Evolutionary conservation across 2,329 filamentous ascomycete genomes (phyloP).

Genomic region (Aspergillus piperis): DNA sequence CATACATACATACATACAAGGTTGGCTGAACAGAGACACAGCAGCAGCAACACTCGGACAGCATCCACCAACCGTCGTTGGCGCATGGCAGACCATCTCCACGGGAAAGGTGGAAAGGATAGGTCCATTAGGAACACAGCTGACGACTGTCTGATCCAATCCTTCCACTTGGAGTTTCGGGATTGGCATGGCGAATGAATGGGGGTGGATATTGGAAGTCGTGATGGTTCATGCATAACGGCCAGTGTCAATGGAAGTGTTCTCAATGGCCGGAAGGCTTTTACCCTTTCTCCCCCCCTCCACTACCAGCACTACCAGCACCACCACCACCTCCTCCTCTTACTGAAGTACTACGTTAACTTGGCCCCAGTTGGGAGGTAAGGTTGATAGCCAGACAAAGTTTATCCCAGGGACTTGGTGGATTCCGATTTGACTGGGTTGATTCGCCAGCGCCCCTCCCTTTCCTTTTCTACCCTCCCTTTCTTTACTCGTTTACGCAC

Average conservation of each 20-base stretch:
- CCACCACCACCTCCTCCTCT: too few relatives aligned
- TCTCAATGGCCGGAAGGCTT: constrained; percentile 6
- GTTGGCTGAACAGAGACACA: neutral
- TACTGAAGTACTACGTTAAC: too few relatives aligned
- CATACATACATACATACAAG: too few relatives aligned
- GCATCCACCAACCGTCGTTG: neutral
- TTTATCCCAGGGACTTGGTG: constrained; percentile 7
- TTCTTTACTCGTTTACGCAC: constrained; percentile 3
- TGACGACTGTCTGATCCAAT: constrained; percentile 12
- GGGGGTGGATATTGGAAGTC: neutral
- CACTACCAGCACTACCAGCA: neutral
- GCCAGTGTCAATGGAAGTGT: constrained; percentile 6
- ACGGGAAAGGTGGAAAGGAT: constrained; percentile 17
- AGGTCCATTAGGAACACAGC: constrained; percentile 21
- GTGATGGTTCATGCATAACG: constrained; percentile 19
- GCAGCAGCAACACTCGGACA: neutral
- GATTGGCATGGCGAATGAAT: neutral
- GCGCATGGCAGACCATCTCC: neutral
- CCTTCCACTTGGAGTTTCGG: neutral
- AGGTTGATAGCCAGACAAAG: constrained; percentile 14
- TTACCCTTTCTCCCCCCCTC: neutral
- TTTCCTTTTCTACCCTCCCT: neutral
- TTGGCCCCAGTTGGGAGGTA: constrained; percentile 1
- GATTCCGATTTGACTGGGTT: constrained; percentile 3
- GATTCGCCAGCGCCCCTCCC: neutral